phyloP scores from a whole-genome alignment of 257 asterid genomes.

The Nicotiana otophora region DNA sequence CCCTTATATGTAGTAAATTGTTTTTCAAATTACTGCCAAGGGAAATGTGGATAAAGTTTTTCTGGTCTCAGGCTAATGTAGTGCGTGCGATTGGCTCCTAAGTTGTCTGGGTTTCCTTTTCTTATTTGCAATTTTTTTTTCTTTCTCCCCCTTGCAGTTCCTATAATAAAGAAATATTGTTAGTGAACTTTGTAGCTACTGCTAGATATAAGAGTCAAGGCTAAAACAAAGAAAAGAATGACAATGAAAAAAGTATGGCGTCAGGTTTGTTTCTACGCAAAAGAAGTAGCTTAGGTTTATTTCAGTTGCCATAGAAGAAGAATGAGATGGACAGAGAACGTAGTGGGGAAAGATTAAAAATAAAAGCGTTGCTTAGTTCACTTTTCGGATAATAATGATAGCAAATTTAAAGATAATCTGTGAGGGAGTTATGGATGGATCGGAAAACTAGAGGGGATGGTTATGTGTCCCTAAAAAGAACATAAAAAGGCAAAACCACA shows the following conservation, averaged over 20 bases:
- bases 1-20: neutral
- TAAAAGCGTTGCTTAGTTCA: neutral
- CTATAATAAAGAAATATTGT: neutral
- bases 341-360: neutral
- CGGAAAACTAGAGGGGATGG: neutral
- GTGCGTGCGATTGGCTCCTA: neutral
- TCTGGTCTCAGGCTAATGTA: neutral
- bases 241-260: too few species aligned
- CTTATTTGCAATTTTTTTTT: neutral
- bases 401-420: neutral
- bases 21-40: neutral
- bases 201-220: neutral
- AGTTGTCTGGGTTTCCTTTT: neutral
- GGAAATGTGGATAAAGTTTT: neutral
- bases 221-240: neutral
- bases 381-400: neutral
- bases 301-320: neutral
- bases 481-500: neutral
- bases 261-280: neutral
- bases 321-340: neutral
- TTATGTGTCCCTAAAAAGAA: neutral
- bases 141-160: neutral
- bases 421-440: neutral
- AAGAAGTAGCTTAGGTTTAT: neutral
- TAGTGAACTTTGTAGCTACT: neutral